phyloP scores from a whole-genome alignment of 2,329 filamentous ascomycete species.

The Trichoderma atrobrunneum region DNA sequence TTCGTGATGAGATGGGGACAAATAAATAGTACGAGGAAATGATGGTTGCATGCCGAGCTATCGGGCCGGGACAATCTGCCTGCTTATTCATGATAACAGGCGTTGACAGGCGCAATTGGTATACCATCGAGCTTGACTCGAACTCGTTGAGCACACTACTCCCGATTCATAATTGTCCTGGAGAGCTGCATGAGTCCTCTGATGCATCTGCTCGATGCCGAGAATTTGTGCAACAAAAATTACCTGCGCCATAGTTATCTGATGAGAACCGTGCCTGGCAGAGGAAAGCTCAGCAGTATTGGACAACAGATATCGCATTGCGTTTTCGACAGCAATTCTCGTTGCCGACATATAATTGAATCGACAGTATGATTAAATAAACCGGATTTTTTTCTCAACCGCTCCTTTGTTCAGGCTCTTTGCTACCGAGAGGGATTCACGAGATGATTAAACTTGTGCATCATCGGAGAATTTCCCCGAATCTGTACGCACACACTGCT shows the following conservation, averaged over 20 bases:
- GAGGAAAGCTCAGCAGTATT: not conserved
- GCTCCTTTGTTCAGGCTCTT: no score
- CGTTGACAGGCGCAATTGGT: not conserved
- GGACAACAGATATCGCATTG: not conserved
- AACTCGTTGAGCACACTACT: not conserved
- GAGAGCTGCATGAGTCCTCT: not conserved
- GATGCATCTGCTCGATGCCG: constrained; percentile 3
- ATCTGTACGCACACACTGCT: not conserved
- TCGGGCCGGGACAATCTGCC: constrained; percentile 6
- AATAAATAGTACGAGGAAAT: not conserved
- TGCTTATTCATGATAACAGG: not conserved
- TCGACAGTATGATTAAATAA: not conserved
- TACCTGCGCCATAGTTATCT: not conserved
- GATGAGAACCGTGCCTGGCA: not conserved
- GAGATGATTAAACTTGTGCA: constrained; percentile 7
- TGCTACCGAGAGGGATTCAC: not conserved
- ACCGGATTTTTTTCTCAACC: not conserved
- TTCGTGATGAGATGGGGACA: not conserved
- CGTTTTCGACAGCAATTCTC: not conserved
- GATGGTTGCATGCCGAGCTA: not conserved
- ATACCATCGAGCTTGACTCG: constrained; percentile 10
- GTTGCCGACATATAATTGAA: not conserved
- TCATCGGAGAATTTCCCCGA: constrained; percentile 20
- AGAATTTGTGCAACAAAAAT: not conserved
- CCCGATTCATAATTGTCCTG: constrained; percentile 1